Conservation (phyloP, 345 rosid species). For the Aurinia saxatilis region DNA sequence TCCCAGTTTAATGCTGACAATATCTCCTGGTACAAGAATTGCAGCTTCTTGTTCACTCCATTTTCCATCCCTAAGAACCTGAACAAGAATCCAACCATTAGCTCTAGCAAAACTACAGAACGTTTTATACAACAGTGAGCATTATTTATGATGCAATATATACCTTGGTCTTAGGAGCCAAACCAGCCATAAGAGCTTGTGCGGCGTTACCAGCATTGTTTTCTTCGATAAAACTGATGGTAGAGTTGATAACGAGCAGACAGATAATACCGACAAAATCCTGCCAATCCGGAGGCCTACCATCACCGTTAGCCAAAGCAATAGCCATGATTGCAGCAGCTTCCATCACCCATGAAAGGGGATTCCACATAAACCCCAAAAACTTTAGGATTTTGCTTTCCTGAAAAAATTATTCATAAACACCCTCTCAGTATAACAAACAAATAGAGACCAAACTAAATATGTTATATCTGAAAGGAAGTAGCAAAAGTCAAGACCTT, state of each 20-base stretch:
- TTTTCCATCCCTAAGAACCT: conserved; percentile 78
- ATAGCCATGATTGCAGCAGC: conserved; percentile 89
- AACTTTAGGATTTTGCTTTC: conserved; percentile 79
- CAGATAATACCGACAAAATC: conserved; percentile 85
- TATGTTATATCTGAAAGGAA: background rate
- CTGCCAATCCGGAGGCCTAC: conserved; percentile 87
- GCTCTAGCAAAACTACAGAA: background rate
- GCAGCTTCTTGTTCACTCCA: conserved; percentile 81
- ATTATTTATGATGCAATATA: too few species aligned
- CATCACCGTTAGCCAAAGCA: conserved; percentile 67
- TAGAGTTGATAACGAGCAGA: conserved; percentile 72
- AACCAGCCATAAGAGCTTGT: conserved; percentile 94
- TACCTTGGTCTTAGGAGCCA: conserved; percentile 94
- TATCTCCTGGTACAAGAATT: conserved; percentile 81
- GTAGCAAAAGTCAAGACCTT: conserved; percentile 39
- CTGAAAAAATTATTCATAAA: conserved; percentile 22
- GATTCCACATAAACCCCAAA: conserved; percentile 93
- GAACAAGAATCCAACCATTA: background rate
- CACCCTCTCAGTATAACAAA: background rate
- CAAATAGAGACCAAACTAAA: background rate
- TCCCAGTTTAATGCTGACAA: conserved; percentile 79
- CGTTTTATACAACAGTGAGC: background rate
- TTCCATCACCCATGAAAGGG: conserved; percentile 93
- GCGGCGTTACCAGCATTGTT: conserved; percentile 95
- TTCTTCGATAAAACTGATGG: conserved; percentile 88